Conservation (phyloP, 2,329 filamentous ascomycete genomes). For the Phyllosticta citribraziliensis region DNA sequence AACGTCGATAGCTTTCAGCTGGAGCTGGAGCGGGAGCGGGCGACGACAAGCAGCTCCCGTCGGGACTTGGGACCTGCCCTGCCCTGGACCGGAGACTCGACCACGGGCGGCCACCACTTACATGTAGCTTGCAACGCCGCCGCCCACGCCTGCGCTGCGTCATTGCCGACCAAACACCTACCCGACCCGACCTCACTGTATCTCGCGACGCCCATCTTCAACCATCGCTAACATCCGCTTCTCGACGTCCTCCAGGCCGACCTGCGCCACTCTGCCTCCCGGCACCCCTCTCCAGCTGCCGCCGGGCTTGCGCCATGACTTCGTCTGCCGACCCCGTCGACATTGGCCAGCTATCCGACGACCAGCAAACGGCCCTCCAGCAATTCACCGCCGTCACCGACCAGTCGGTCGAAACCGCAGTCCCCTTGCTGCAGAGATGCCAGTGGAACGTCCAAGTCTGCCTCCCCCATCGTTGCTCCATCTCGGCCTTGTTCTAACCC, state of each 20-base stretch:
- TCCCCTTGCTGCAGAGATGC: constrained; percentile 70
- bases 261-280: neutral
- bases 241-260: neutral
- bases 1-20: neutral
- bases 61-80: neutral
- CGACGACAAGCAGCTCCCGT: neutral
- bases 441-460: constrained; percentile 91
- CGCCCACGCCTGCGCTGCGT: constrained; percentile 1
- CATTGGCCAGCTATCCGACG: constrained; percentile 59
- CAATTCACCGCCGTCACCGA: constrained; percentile 84
- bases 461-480: neutral
- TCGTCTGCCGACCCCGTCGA: constrained; percentile 31
- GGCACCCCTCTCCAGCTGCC: neutral
- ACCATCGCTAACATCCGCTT: neutral
- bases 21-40: neutral
- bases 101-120: constrained; percentile 3
- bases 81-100: neutral
- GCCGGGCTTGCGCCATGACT: constrained; percentile 6
- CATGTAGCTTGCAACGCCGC: neutral
- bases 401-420: constrained; percentile 65
- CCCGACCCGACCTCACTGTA: neutral
- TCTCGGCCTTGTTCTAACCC: constrained; percentile 13
- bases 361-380: constrained; percentile 74
- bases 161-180: constrained; percentile 4
- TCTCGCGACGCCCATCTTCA: neutral